These are phyloP conservation scores for Amauroascus verrucosus DNA, from an alignment of 2,329 filamentous ascomycete species.

Conservation along the genomic window DNA sequence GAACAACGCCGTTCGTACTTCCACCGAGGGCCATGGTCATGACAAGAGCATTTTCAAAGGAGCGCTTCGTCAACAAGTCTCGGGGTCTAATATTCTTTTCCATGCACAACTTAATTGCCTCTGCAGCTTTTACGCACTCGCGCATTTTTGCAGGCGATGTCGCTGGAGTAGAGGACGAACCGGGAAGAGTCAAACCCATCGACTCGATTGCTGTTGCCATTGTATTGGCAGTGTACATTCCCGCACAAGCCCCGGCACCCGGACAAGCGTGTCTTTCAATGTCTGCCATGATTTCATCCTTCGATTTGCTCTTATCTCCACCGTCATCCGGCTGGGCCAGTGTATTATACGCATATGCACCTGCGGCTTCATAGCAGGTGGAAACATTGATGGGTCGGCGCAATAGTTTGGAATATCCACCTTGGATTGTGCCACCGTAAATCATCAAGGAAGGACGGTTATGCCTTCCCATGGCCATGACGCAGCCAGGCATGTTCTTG, in stretches of 20 bases:
- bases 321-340: constrained; percentile 59
- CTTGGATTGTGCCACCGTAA: constrained; percentile 83
- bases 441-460: constrained; percentile 93
- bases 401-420: constrained; percentile 69
- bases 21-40: constrained; percentile 89
- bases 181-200: constrained; percentile 72
- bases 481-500: constrained; percentile 92
- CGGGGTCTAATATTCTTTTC: constrained; percentile 70
- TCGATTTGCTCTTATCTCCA: constrained; percentile 53
- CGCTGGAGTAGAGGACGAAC: constrained; percentile 74
- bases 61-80: constrained; percentile 66
- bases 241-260: constrained; percentile 68
- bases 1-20: constrained; percentile 78
- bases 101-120: constrained; percentile 69
- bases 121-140: constrained; percentile 72
- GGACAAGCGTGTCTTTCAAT: constrained; percentile 71
- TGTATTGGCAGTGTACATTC: constrained; percentile 92
- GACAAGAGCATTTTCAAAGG: constrained; percentile 81
- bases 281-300: constrained; percentile 73
- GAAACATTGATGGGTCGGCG: constrained; percentile 76
- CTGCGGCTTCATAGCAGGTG: constrained; percentile 78
- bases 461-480: constrained; percentile 83
- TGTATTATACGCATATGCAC: constrained; percentile 67
- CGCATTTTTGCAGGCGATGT: constrained; percentile 72
- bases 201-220: constrained; percentile 88